Percentiles rank a stretch among this genome's conserved stretches.
These are phyloP conservation scores for Pleoardoris graminearum DNA, from an alignment of 2,329 filamentous ascomycete species.

Conservation along the genomic window DNA sequence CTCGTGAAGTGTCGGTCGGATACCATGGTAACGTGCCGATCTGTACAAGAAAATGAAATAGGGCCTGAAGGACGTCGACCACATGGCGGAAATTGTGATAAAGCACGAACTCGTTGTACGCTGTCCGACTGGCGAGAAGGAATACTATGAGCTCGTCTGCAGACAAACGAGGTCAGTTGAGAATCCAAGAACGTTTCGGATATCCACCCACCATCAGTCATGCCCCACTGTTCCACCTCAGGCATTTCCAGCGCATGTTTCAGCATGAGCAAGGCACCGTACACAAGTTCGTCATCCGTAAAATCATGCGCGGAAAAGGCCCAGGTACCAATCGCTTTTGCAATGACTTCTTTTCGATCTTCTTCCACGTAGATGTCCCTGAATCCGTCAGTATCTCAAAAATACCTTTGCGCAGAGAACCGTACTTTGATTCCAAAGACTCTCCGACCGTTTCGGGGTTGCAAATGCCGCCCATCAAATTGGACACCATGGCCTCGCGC, in stretches of 20 bases:
- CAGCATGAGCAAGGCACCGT: slow-evolving; percentile 85
- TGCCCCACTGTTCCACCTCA: slow-evolving; percentile 77
- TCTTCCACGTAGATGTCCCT: slow-evolving; percentile 69
- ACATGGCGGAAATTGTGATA: slow-evolving; percentile 99
- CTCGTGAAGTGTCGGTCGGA: slow-evolving; percentile 46
- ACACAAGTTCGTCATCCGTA: slow-evolving; percentile 84
- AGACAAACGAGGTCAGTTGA: background rate
- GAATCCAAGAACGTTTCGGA: background rate
- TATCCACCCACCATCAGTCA: slow-evolving; percentile 70
- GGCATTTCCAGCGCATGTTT: slow-evolving; percentile 83
- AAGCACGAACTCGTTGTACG: slow-evolving; percentile 95
- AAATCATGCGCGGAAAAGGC: slow-evolving; percentile 88
- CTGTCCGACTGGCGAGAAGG: slow-evolving; percentile 81
- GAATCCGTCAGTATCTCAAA: slow-evolving; percentile 20
- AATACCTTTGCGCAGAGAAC: slow-evolving; percentile 1
- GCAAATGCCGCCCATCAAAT: slow-evolving; percentile 87
- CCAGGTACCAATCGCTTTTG: slow-evolving; percentile 75
- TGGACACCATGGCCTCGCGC: slow-evolving; percentile 90
- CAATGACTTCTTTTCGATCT: slow-evolving; percentile 68
- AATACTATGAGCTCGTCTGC: slow-evolving; percentile 81
- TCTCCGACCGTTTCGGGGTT: slow-evolving; percentile 66
- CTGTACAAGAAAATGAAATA: slow-evolving; percentile 84
- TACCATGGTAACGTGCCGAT: slow-evolving; percentile 77
- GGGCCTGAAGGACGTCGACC: slow-evolving; percentile 90
- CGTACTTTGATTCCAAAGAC: slow-evolving; percentile 64